Percentiles rank a stretch among this genome's conserved stretches.
Conservation (phyloP, 1,284 basidiomycete genomes). For the Ganoderma boninense region DNA sequence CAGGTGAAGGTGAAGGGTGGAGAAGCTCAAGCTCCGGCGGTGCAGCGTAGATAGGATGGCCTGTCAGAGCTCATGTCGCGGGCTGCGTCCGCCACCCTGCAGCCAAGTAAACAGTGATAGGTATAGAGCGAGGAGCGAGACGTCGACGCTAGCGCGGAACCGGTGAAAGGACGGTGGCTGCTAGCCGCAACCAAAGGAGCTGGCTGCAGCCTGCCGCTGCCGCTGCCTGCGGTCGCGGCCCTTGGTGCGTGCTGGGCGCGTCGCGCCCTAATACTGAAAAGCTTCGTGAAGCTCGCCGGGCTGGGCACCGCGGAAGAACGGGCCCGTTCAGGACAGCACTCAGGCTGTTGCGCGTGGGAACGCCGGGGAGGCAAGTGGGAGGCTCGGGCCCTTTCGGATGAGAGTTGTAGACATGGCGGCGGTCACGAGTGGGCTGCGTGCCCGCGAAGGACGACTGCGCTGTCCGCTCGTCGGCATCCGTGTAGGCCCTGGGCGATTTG, state of each 20-base stretch:
- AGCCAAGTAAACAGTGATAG: not conserved
- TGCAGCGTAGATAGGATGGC: not conserved
- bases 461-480: not conserved
- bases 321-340: conserved; percentile 4
- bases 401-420: not conserved
- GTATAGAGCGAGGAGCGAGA: not conserved
- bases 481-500: not conserved
- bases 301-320: conserved; percentile 9
- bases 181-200: not conserved
- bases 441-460: not conserved
- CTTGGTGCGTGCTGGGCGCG: not conserved
- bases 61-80: too few species aligned
- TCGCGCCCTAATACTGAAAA: not conserved
- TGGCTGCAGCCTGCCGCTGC: not conserved
- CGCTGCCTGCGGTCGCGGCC: not conserved
- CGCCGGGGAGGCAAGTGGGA: not conserved
- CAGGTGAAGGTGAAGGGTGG: not conserved
- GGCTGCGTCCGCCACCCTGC: not conserved
- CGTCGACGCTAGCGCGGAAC: not conserved
- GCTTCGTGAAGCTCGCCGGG: not conserved
- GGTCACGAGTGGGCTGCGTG: not conserved
- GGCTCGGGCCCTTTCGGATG: not conserved
- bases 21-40: conserved; percentile 1
- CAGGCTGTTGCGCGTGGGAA: not conserved
- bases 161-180: not conserved